Evolutionary conservation across 2,329 filamentous ascomycete genomes (phyloP), one percentile per base, ranked within the genome.

Genomic region (Eutypa lata): DNA sequence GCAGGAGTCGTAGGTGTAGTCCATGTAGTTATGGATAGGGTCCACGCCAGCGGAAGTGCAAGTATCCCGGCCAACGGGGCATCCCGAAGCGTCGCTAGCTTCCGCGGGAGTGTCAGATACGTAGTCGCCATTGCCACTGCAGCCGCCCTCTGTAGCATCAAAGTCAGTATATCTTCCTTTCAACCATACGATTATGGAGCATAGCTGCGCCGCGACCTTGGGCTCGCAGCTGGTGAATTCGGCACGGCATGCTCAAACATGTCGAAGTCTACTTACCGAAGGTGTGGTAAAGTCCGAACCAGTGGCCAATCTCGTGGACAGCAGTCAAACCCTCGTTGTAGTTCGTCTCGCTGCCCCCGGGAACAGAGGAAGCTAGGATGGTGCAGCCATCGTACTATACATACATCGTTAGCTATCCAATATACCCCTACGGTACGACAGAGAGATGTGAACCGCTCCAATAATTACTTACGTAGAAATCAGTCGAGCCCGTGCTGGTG

Each of bases 1-100:
- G 67, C 76, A 78, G 54, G 62, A 73, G 72, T 79, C 76, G 50
- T 70, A 63, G 21, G 70, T 74, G 61, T 70, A 70, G 56, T 69
- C 66, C 65, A 70, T 69, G 57, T 67, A 70, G 60, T 70, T 69
- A 54, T 69, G 67, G 54, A 70, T 69, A 18, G 67, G 66, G 54
- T 70, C 67, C 14, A 63, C 54, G 11, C 66, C 67, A 7, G 60
- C 59, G n/a, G 58, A 60, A 3, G 60, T 51, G 59, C 67, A 70
- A 16, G 60, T 63, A 53, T 71, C 71, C 24, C 70, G 66, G 31
- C 65, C 65, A 16, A 50, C 51, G 19, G 71, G 72, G 65, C 72
- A 75, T 19, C 72, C 73, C 3, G 60, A 63, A 19, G 68, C 65
- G 21, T 65, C 50, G 8, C 62, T 70, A 64, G 60, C 66, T 57